A percentile compares a stretch with the other conserved stretches of the same genome.
Conservation (phyloP, 805 yeast genomes). For the Yamadazyma kitorensis region DNA sequence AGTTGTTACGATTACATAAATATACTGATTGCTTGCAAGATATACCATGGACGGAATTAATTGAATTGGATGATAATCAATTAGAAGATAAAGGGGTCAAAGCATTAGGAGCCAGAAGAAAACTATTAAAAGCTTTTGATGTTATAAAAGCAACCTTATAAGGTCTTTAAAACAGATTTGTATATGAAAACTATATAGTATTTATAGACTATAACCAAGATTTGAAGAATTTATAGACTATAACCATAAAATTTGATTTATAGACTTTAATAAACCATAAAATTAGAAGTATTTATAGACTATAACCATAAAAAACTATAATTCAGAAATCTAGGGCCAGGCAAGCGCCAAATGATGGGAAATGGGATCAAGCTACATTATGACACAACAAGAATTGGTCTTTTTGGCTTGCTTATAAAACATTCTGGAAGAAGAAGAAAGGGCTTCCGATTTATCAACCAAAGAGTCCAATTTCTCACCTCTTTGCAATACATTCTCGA, state of each 20-base stretch:
- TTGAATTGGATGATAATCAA: slow-evolving; percentile 64
- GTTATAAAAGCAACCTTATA: slow-evolving; percentile 67
- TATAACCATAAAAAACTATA: too few species aligned
- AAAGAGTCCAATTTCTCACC: slow-evolving; percentile 94
- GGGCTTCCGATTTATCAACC: slow-evolving; percentile 93
- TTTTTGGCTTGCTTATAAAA: slow-evolving; percentile 97
- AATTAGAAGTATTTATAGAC: too few species aligned
- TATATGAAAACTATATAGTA: too few species aligned
- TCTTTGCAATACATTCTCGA: slow-evolving; percentile 89
- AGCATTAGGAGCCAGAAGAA: slow-evolving; percentile 95
- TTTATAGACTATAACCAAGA: too few species aligned
- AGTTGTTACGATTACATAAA: slow-evolving; percentile 85
- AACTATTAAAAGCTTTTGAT: slow-evolving; percentile 86
- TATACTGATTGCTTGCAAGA: slow-evolving; percentile 82
- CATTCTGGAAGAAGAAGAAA: slow-evolving; percentile 84
- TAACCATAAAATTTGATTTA: too few species aligned
- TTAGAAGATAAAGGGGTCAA: slow-evolving; percentile 80
- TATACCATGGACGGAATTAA: slow-evolving; percentile 74
- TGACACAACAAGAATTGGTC: slow-evolving; percentile 78
- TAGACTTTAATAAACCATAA: too few species aligned
- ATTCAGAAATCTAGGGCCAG: too few species aligned
- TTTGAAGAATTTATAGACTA: too few species aligned
- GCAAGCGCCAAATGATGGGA: too few species aligned
- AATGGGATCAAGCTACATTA: too few species aligned
- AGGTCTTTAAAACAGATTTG: too few species aligned